Evolutionary conservation across 345 rosid species (phyloP), one percentile per base, ranked within the genome.

Genomic region (Gossypium ekmanianum): DNA sequence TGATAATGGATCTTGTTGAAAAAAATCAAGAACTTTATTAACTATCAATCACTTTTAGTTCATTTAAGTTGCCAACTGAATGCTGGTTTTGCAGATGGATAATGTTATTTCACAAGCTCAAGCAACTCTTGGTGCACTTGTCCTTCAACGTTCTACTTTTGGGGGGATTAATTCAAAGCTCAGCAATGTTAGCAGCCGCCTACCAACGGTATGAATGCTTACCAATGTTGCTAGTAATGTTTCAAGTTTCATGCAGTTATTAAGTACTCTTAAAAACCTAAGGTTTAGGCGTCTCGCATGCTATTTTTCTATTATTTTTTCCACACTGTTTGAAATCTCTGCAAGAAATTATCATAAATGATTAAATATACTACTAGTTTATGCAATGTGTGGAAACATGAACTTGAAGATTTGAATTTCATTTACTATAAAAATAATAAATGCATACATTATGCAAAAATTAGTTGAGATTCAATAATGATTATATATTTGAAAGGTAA

Each of bases 91-190:
- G 82, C 86, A 93, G 99, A 88, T 93, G 92, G 97, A 95, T 87
- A 86, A 79, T 83, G 97, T 91, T 77, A 93, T 93, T 79, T 95
- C 98, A 72, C 99, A 95, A 79, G 98, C 97, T 45, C 98, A 95
- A 81, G 89, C 94, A 22, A 93, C 99, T 48, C 93, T 95, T 3
- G 97, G 99, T 56, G 70, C 91, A 12, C 93, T 95, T 73, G 89
- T 89, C 50, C 74, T 91, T 81, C 99, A 95, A 79, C 92, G 97
- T 45, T 93, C 97, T 69, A 87, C 97, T 68, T 95, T 93, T 72
- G 98, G 98, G 71, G 97, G 94, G 79, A 86, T 95, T 81, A 92
- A 93, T 83, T 95, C 90, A 82, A 95, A 95, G 92, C 85, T 95
- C 75, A 79, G 92, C 82, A 95, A 90, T 83, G 90, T 95, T 59